Evolutionary conservation across 2,329 filamentous ascomycete species (phyloP).

Genomic region (Cercospora sp.): DNA sequence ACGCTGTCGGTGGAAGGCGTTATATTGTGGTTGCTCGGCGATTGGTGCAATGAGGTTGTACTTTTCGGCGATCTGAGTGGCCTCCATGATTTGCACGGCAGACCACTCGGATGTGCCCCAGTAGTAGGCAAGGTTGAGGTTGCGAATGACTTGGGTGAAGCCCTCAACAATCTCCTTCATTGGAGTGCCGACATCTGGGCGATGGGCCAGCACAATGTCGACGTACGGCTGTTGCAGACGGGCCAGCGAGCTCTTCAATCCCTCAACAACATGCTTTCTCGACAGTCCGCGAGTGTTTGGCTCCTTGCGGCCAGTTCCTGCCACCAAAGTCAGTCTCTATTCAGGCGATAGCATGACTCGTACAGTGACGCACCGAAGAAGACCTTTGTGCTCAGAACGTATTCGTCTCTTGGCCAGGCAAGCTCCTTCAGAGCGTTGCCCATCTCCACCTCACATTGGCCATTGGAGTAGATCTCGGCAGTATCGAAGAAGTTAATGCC

Average conservation of each 20-base stretch:
- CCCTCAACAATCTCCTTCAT: constrained; percentile 60
- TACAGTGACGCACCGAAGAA: constrained; percentile 52
- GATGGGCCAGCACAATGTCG: constrained; percentile 63
- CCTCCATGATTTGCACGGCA: constrained; percentile 60
- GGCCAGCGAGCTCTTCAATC: constrained; percentile 58
- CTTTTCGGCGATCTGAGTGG: constrained; percentile 54
- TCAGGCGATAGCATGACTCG: background rate
- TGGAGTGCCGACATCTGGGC: constrained; percentile 52
- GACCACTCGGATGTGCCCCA: constrained; percentile 65
- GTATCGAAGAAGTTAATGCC: constrained; percentile 54
- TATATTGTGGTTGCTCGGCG: constrained; percentile 60
- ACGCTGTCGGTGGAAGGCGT: constrained; percentile 60
- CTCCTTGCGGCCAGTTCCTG: constrained; percentile 52
- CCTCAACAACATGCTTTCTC: constrained; percentile 57
- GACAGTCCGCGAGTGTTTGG: constrained; percentile 55
- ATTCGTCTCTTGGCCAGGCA: constrained; percentile 50
- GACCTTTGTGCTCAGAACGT: constrained; percentile 47
- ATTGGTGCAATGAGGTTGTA: constrained; percentile 61
- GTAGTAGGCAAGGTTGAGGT: constrained; percentile 63
- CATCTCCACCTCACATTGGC: constrained; percentile 64
- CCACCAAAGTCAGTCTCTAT: background rate
- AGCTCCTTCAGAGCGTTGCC: constrained; percentile 50
- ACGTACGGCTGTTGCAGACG: constrained; percentile 66
- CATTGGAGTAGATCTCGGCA: constrained; percentile 56
- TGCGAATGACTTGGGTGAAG: constrained; percentile 53